Base-by-base conservation (phyloP, 139 green algal species). In the Coelastrella sp. region DNA sequence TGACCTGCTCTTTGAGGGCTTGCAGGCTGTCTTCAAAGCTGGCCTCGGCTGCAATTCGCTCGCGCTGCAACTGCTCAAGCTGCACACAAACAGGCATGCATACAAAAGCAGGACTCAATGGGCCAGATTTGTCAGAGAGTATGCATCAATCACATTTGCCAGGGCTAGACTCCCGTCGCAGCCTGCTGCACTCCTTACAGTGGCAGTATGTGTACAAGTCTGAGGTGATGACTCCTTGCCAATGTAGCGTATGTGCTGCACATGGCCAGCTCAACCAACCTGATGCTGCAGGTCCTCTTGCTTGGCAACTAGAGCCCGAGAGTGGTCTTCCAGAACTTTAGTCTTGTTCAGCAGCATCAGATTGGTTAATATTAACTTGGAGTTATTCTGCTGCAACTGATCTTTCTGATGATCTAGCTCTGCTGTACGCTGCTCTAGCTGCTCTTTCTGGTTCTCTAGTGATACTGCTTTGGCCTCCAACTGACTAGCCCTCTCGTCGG, bases 281-380 rank as follows among this genome's bases (percentile, higher is more conserved):
- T 82, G 75, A 35, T 82, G 75, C 75, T 82, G 51, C 51, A 82
- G 37, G 23, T 82, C 75, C 35, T 82, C 75, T 38, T 82, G 75
- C 53, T 71, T 82, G 23, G 51, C 75, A 13, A 82, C 53, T 3
- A 82, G 75, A 7, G 34, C 75, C 13, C 75, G 51, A 15, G 75
- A 82, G 75, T 71, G 37, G 35, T 82, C 75, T 32, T 82, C 75
- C 34, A 82, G 75, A 5, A 71, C 51, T 53, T 82, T 82, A 5
- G 75, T 25, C 35, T 82, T 82, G 75, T 82, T 82, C 8, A 71
- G 27, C 25, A 82, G 75, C 75, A 82, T 69, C 8, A 82, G 51
- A 45, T 82, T 82, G 19, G 75, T 59, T 4, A 82, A 37, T 21
- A 82, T n/a, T 45, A 82, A 53, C 53, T 82, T 82, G 19, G 53